Evolutionary conservation across 345 rosid genomes (phyloP).

Genomic region (Mallotus nudiflorus): DNA sequence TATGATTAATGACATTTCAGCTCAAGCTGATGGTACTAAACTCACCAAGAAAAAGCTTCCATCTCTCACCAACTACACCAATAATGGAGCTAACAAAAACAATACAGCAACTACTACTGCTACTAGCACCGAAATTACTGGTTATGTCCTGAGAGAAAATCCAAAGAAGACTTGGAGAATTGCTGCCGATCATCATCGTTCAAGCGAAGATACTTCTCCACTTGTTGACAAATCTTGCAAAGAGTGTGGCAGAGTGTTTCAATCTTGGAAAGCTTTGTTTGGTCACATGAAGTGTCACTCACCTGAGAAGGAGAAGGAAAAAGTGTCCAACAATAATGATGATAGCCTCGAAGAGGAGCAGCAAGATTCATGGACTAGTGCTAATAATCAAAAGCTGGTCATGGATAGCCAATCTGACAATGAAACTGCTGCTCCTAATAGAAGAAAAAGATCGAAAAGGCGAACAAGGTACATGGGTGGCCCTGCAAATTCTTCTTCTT

Average conservation of each 20-base stretch:
- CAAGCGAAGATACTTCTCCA: slow-evolving; percentile 19
- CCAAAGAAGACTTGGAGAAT: slow-evolving; percentile 53
- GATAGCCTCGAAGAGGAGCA: slow-evolving; percentile 18
- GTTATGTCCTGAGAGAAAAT: slow-evolving; percentile 44
- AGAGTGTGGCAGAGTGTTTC: slow-evolving; percentile 47
- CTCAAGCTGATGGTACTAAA: slow-evolving; percentile 31
- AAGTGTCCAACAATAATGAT: slow-evolving; percentile 2
- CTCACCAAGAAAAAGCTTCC: slow-evolving; percentile 40
- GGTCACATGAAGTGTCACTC: slow-evolving; percentile 30
- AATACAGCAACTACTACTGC: background rate
- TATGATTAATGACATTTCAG: slow-evolving; percentile 37
- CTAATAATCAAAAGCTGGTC: slow-evolving; percentile 26
- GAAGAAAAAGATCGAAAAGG: slow-evolving; percentile 46
- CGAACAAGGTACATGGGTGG: slow-evolving; percentile 37
- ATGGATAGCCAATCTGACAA: slow-evolving; percentile 48
- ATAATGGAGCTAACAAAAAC: slow-evolving; percentile 10
- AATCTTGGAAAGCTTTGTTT: slow-evolving; percentile 43
- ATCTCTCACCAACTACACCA: slow-evolving; percentile 14
- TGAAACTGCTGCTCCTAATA: slow-evolving; percentile 32
- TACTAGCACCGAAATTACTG: slow-evolving; percentile 5
- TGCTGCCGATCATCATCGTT: slow-evolving; percentile 11
- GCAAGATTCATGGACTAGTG: slow-evolving; percentile 43
- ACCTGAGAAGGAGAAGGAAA: slow-evolving; percentile 14
- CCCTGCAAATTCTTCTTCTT: slow-evolving; percentile 42
- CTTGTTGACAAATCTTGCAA: slow-evolving; percentile 40